A percentile compares a stretch with the other conserved stretches of the same genome.
Evolutionary conservation across 1,284 basidiomycete genomes (phyloP).

Genomic region (Austroboletus novae-zelandiae): DNA sequence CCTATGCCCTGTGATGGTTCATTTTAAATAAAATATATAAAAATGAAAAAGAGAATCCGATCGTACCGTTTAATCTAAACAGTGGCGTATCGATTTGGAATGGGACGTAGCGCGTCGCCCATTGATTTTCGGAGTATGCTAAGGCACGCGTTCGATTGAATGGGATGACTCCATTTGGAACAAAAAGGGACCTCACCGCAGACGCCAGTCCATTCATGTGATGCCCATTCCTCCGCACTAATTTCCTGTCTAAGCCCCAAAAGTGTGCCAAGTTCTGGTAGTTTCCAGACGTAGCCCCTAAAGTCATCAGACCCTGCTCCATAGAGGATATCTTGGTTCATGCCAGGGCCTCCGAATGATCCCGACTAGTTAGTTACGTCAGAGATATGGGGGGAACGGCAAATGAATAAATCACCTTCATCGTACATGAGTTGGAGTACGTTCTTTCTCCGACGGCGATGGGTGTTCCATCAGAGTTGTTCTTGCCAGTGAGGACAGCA

Average conservation of each 20-base stretch:
- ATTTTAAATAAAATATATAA: conserved; percentile 4
- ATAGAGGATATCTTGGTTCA: conserved; percentile 58
- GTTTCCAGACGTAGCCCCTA: conserved; percentile 73
- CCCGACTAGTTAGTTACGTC: conserved; percentile 53
- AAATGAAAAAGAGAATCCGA: neutral
- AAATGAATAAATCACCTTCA: conserved; percentile 51
- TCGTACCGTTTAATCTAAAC: conserved; percentile 52
- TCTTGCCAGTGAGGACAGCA: conserved; percentile 59
- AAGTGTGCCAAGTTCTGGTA: conserved; percentile 52
- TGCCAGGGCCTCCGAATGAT: conserved; percentile 61
- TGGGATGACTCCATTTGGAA: conserved; percentile 1
- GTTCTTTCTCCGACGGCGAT: conserved; percentile 44
- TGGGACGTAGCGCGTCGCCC: conserved; percentile 47
- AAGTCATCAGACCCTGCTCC: conserved; percentile 80
- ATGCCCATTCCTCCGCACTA: conserved; percentile 42
- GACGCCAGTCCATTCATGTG: conserved; percentile 30
- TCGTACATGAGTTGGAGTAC: conserved; percentile 73
- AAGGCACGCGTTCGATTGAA: conserved; percentile 1
- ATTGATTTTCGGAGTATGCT: conserved; percentile 49
- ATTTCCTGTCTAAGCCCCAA: conserved; percentile 43
- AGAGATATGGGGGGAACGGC: neutral
- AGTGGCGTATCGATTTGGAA: conserved; percentile 55
- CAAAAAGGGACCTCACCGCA: conserved; percentile 36
- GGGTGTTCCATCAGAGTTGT: conserved; percentile 51
- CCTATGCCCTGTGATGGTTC: conserved; percentile 49